Conservation (phyloP, 169 alveolate genomes). For the Perkinsus olseni region DNA sequence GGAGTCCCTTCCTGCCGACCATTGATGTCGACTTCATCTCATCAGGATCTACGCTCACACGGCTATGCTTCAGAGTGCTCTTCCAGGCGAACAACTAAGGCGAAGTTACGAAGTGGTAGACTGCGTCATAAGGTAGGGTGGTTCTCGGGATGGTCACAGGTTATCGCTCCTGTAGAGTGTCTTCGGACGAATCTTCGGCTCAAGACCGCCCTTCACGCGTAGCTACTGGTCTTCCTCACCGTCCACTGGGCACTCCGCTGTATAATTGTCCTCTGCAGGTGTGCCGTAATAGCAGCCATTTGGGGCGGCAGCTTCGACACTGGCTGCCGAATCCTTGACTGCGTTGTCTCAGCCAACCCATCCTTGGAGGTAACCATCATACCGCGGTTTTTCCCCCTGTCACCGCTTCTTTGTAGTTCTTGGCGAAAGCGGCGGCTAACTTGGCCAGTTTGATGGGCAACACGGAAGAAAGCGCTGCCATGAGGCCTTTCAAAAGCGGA, state of each 20-base stretch:
- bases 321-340: not conserved
- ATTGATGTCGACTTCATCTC: too few species aligned
- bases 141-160: too few species aligned
- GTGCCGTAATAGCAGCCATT: not conserved
- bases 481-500: too few species aligned
- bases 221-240: too few species aligned
- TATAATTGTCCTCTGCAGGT: not conserved
- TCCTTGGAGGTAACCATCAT: not conserved
- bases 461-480: not conserved
- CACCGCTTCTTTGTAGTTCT: not conserved
- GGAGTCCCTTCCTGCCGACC: too few species aligned
- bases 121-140: not conserved
- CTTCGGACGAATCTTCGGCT: too few species aligned
- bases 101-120: not conserved
- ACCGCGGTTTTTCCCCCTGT: not conserved
- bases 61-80: not conserved
- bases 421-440: not conserved
- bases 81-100: too few species aligned
- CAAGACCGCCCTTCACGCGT: too few species aligned
- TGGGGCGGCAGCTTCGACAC: not conserved
- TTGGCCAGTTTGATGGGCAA: not conserved
- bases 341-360: not conserved
- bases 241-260: not conserved
- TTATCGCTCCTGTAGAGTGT: too few species aligned
- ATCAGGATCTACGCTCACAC: too few species aligned